phyloP scores from a whole-genome alignment of 495 filamentous ascomycete genomes.

The Pseudotulostoma volvatum region DNA sequence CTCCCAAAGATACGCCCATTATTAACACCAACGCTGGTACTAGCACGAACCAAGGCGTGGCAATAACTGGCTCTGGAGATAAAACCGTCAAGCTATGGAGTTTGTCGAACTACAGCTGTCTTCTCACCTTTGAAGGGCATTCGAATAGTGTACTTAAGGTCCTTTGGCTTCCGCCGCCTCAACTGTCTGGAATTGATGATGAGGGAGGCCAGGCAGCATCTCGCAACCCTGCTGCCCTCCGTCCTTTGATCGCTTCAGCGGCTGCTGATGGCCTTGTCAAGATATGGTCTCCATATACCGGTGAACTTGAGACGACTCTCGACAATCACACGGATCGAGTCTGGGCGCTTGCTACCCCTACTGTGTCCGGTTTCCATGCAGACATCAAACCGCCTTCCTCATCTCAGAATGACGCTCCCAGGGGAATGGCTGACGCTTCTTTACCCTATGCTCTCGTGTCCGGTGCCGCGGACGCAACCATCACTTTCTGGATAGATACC shows the following conservation, averaged over 20 bases:
- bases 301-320: constrained; percentile 74
- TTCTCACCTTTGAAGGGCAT: constrained; percentile 90
- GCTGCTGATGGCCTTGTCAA: constrained; percentile 95
- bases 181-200: constrained; percentile 24
- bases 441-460: constrained; percentile 60
- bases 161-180: constrained; percentile 61
- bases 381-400: constrained; percentile 21
- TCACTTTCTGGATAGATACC: constrained; percentile 93
- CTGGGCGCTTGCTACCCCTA: constrained; percentile 65
- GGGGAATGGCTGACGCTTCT: constrained; percentile 1
- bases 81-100: constrained; percentile 95
- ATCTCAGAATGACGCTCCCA: neutral
- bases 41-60: constrained; percentile 48
- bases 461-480: constrained; percentile 71
- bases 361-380: constrained; percentile 28
- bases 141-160: constrained; percentile 90
- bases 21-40: constrained; percentile 48
- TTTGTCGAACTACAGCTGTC: constrained; percentile 77
- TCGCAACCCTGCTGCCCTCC: constrained; percentile 12
- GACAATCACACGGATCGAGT: constrained; percentile 95
- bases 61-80: constrained; percentile 82
- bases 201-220: constrained; percentile 15
- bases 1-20: constrained; percentile 60
- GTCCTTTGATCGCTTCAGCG: constrained; percentile 59
- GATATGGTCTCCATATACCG: constrained; percentile 67